A percentile compares a stretch with the other conserved stretches of the same genome.
These are phyloP conservation scores for Colletotrichum phormii DNA, from an alignment of 2,329 filamentous ascomycete species.

Conservation along the genomic window DNA sequence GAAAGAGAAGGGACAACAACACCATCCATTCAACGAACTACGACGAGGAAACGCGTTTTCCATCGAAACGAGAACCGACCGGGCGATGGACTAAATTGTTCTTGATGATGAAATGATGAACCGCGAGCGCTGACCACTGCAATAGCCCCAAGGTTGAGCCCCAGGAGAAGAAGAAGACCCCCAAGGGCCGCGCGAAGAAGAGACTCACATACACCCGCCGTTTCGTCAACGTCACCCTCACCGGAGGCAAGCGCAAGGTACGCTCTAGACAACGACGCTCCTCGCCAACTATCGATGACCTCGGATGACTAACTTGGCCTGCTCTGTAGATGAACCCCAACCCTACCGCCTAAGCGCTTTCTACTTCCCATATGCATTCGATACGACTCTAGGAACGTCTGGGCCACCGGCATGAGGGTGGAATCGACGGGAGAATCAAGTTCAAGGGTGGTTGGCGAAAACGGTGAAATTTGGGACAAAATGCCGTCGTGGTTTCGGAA, in stretches of 20 bases:
- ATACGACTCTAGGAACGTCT: constrained; percentile 39
- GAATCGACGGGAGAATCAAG: constrained; percentile 36
- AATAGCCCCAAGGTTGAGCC: constrained; percentile 74
- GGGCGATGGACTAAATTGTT: neutral
- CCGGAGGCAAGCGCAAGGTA: constrained; percentile 98
- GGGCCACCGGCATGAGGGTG: constrained; percentile 35
- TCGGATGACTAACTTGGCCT: constrained; percentile 36
- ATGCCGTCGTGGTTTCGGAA: constrained; percentile 17
- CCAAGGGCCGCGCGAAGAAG: constrained; percentile 98
- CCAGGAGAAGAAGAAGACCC: constrained; percentile 96
- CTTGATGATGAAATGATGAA: constrained; percentile 1
- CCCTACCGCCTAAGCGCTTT: constrained; percentile 49
- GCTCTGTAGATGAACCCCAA: constrained; percentile 54
- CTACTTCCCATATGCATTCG: constrained; percentile 33
- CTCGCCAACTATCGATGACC: neutral
- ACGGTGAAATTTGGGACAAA: constrained; percentile 33
- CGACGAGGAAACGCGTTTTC: neutral
- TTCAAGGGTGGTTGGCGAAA: constrained; percentile 33
- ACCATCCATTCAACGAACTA: neutral
- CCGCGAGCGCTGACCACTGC: constrained; percentile 20
- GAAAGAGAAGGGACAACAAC: neutral
- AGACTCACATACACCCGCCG: constrained; percentile 95
- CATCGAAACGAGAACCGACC: constrained; percentile 4
- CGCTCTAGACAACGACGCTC: neutral
- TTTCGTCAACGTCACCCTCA: constrained; percentile 98